Percentiles rank a stretch among this genome's conserved stretches.
phyloP scores from a whole-genome alignment of 2,329 filamentous ascomycete genomes.

The Fusarium nisikadoi region DNA sequence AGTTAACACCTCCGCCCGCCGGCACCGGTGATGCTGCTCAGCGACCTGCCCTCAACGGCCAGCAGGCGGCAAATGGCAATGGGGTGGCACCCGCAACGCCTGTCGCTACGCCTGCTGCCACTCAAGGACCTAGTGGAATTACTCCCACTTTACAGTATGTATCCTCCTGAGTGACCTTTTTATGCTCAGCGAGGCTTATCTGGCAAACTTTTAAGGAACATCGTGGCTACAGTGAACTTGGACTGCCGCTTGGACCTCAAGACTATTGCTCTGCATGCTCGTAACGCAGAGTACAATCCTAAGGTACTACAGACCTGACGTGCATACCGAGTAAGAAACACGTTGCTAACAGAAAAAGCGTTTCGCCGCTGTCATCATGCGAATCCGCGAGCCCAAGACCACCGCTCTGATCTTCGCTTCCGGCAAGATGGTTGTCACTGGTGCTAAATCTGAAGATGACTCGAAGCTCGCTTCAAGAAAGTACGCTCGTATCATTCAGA shows the following conservation, averaged over 20 bases:
- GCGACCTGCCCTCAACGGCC: slow-evolving; percentile 54
- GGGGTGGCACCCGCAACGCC: slow-evolving; percentile 91
- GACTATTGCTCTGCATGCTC: slow-evolving; percentile 97
- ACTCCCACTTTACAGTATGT: slow-evolving; percentile 97
- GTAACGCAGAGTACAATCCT: slow-evolving; percentile 98
- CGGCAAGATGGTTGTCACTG: slow-evolving; percentile 99
- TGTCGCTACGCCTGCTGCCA: slow-evolving; percentile 88
- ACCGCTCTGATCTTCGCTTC: slow-evolving; percentile 97
- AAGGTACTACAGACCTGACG: slow-evolving; percentile 74
- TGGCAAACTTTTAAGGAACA: slow-evolving; percentile 77
- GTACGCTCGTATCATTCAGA: slow-evolving; percentile 99
- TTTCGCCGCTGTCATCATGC: slow-evolving; percentile 99
- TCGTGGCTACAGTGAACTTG: slow-evolving; percentile 98
- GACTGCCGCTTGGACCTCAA: slow-evolving; percentile 97
- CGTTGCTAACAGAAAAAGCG: slow-evolving; percentile 68
- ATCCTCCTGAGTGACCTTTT: slow-evolving; percentile 56
- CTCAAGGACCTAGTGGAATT: slow-evolving; percentile 85
- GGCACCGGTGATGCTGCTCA: slow-evolving; percentile 70
- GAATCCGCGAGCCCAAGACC: slow-evolving; percentile 98
- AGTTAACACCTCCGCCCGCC: slow-evolving; percentile 79
- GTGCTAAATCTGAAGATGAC: slow-evolving; percentile 97
- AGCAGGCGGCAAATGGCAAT: slow-evolving; percentile 72
- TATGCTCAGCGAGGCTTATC: slow-evolving; percentile 64
- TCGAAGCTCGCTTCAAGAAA: slow-evolving; percentile 97
- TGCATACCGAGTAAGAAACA: background rate